Evolutionary conservation across 148 eudicot genomes (phyloP).

Genomic region (Simmondsia chinensis): DNA sequence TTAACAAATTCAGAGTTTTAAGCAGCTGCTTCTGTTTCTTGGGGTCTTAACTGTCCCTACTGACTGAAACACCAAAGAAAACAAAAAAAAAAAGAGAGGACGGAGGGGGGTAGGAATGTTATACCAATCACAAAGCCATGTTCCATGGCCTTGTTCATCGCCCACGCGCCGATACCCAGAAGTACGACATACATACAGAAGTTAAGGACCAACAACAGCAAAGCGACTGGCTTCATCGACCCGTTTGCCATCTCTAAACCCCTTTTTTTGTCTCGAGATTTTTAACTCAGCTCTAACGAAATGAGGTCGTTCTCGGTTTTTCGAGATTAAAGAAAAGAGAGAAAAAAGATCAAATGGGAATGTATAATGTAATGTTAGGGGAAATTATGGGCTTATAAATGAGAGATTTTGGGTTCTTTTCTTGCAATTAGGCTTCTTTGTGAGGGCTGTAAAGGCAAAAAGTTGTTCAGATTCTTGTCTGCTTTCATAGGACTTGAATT

Average conservation of each 20-base stretch:
- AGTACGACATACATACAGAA: conserved; percentile 77
- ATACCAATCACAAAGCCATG: conserved; percentile 62
- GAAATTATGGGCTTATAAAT: neutral
- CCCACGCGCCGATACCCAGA: conserved; percentile 81
- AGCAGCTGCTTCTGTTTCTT: too few relatives aligned
- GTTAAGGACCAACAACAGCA: conserved; percentile 60
- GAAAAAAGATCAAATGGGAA: neutral
- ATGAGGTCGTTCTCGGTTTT: neutral
- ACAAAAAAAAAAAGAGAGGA: neutral
- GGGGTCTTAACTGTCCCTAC: too few relatives aligned
- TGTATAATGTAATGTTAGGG: conserved; percentile 2
- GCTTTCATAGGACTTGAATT: too few relatives aligned
- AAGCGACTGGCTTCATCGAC: conserved; percentile 38
- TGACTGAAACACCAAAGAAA: too few relatives aligned
- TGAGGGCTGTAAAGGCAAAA: conserved; percentile 43
- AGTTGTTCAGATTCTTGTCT: too few relatives aligned
- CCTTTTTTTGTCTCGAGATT: too few relatives aligned
- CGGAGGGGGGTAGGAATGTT: neutral
- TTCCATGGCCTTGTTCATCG: conserved; percentile 46
- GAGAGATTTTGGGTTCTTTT: conserved; percentile 33
- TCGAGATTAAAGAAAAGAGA: neutral
- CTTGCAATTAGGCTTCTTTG: conserved; percentile 40
- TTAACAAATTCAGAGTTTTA: too few relatives aligned
- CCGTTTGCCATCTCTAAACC: conserved; percentile 34
- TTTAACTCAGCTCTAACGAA: neutral